Evolutionary conservation across 805 yeast genomes (phyloP), one percentile per base, ranked within the genome.

Genomic region (Hanseniaspora valbyensis): DNA sequence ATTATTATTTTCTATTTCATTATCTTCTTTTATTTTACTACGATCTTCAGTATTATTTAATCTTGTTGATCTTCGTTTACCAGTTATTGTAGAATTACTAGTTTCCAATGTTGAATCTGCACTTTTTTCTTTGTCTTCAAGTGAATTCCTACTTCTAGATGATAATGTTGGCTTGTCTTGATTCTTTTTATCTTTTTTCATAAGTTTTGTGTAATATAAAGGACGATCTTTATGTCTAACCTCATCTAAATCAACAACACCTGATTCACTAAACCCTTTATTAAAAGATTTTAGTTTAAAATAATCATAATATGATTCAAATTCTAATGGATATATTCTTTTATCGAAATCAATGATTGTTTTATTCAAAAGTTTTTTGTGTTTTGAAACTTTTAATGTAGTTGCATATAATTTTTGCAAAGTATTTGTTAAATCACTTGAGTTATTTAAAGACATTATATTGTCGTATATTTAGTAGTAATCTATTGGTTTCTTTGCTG

Each of bases 251-350:
- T 64, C 61, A 28, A 65, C 66, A 38, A 54, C 55, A 0, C 69
- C 68, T 52, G 67, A 60, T 9, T 58, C 61, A 12, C 67, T 61
- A 16, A 55, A 56, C 5, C 67, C 67, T 46, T 55, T 59, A 52
- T 57, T 55, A 49, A 65, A 65, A 1, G 57, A 57, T 32, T 59
- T 52, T 8, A 65, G 54, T 1, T 57, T 22, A 51, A 55, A 63
- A 52, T 55, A 64, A 22, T 64, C 65, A 30, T 54, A 53, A 45
- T 65, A 65, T 4, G 67, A 59, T 54, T 65, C 69, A 54, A 64
- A 65, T 42, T 65, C 69, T 19, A 58, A 33, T 2, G 65, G 65
- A 21, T 51, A 42, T 2, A 64, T 50, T 1, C 42, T 38, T 10
- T 48, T 44, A 2, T 54, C 52, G 13, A 62, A 43, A 32, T 53